A percentile compares a stretch with the other conserved stretches of the same genome.
phyloP scores from a whole-genome alignment of 2,329 filamentous ascomycete species.

The Paraphaeosphaeria sporulosa region DNA sequence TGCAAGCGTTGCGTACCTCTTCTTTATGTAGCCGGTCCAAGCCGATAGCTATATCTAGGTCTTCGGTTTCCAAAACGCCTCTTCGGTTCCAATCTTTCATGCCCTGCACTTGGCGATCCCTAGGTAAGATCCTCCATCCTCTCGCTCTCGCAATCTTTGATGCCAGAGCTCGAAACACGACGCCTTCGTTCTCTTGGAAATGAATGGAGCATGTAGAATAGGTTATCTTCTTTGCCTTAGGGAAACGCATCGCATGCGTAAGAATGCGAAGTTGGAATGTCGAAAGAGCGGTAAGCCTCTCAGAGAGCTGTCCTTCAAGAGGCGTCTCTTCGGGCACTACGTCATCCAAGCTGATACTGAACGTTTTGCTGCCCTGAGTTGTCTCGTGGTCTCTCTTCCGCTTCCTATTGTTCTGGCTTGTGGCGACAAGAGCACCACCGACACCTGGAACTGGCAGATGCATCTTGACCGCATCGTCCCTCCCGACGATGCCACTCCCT shows the following conservation, averaged over 20 bases:
- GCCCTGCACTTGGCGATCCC: slow-evolving; percentile 77
- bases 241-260: slow-evolving; percentile 84
- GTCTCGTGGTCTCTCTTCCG: slow-evolving; percentile 34
- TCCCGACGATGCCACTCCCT: slow-evolving; percentile 90
- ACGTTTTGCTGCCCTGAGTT: slow-evolving; percentile 15
- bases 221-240: slow-evolving; percentile 70
- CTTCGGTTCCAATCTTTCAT: slow-evolving; percentile 78
- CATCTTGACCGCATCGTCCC: slow-evolving; percentile 77
- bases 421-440: slow-evolving; percentile 31
- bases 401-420: slow-evolving; percentile 38
- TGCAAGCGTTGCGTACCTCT: slow-evolving; percentile 73
- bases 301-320: slow-evolving; percentile 44
- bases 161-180: slow-evolving; percentile 75
- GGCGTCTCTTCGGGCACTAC: slow-evolving; percentile 49
- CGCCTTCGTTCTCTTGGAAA: slow-evolving; percentile 84
- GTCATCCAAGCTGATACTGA: slow-evolving; percentile 38
- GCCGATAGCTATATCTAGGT: slow-evolving; percentile 59
- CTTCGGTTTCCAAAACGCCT: slow-evolving; percentile 53
- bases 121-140: slow-evolving; percentile 79
- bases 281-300: slow-evolving; percentile 76
- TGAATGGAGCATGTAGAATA: slow-evolving; percentile 96
- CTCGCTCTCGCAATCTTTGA: slow-evolving; percentile 70
- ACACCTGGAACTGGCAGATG: slow-evolving; percentile 54
- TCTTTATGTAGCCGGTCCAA: slow-evolving; percentile 22
- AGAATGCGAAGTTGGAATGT: slow-evolving; percentile 84